These are phyloP conservation scores for Gamarada debralockiae DNA, from an alignment of 495 filamentous ascomycete species.

Conservation along the genomic window DNA sequence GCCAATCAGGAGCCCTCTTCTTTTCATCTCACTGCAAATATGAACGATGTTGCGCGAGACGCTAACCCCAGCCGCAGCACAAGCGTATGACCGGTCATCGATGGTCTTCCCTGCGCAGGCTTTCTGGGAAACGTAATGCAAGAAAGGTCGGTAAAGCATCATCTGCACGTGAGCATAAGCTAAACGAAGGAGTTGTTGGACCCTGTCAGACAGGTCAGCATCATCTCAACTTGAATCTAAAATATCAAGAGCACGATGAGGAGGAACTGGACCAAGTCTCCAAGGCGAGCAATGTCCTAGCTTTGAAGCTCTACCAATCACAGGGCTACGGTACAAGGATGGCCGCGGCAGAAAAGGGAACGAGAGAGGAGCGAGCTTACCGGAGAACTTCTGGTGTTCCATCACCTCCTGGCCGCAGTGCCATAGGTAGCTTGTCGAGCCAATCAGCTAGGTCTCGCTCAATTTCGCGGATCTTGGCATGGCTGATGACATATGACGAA, in stretches of 20 bases:
- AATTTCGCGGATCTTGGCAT: constrained; percentile 84
- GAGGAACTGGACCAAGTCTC: neutral
- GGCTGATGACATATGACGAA: constrained; percentile 74
- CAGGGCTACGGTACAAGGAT: neutral
- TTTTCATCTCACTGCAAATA: constrained; percentile 86
- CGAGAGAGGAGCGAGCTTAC: constrained; percentile 43
- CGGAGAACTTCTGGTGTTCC: constrained; percentile 68
- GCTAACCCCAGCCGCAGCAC: constrained; percentile 86
- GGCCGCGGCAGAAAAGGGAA: neutral
- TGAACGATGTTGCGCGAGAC: constrained; percentile 94
- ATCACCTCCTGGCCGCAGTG: constrained; percentile 71
- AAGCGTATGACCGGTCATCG: constrained; percentile 85
- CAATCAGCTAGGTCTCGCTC: constrained; percentile 81
- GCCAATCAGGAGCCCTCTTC: constrained; percentile 74
- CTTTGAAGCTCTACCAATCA: neutral
- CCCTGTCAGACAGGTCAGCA: constrained; percentile 38
- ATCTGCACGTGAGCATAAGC: constrained; percentile 90
- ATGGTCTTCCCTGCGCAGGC: constrained; percentile 59
- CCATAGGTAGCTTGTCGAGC: constrained; percentile 73
- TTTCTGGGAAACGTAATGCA: constrained; percentile 85
- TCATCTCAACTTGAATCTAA: neutral
- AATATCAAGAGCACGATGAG: neutral
- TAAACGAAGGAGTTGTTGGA: constrained; percentile 83
- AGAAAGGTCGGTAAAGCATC: constrained; percentile 91
- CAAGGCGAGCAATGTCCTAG: no score